Conservation (phyloP, 1,284 basidiomycete genomes). For the Sporisorium scitamineum region DNA sequence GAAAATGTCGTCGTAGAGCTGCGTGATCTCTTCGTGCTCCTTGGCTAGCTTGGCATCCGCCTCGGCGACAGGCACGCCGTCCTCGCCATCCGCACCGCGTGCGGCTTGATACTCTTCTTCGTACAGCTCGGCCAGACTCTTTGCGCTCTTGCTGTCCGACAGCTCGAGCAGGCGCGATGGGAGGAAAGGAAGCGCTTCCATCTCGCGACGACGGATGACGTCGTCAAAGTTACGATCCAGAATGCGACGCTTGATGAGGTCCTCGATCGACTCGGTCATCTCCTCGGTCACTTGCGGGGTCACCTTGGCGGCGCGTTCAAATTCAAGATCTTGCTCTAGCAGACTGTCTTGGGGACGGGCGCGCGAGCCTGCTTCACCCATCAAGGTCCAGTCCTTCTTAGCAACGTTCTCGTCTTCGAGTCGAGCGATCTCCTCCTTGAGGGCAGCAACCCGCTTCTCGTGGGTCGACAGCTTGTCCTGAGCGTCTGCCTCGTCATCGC, state of each 20-base stretch:
- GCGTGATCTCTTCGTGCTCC: constrained; percentile 87
- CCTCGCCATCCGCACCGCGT: constrained; percentile 69
- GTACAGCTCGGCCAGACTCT: constrained; percentile 95
- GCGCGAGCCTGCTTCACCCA: constrained; percentile 87
- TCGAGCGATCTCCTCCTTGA: constrained; percentile 73
- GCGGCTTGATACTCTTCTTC: constrained; percentile 88
- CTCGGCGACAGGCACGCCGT: constrained; percentile 75
- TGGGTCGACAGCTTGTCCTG: constrained; percentile 71
- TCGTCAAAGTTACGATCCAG: constrained; percentile 89
- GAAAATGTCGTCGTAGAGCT: constrained; percentile 85
- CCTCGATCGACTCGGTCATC: constrained; percentile 83
- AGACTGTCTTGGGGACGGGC: constrained; percentile 90
- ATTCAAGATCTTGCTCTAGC: constrained; percentile 93
- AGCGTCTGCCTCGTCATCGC: constrained; percentile 70
- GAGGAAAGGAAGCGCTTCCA: constrained; percentile 81
- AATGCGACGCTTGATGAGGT: constrained; percentile 90
- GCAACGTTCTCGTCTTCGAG: constrained; percentile 74
- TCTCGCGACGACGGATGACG: constrained; percentile 81
- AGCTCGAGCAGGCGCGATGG: constrained; percentile 90
- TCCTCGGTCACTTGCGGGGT: constrained; percentile 93
- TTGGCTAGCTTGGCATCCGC: constrained; percentile 88
- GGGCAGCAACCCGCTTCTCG: constrained; percentile 72
- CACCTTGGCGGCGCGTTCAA: constrained; percentile 86
- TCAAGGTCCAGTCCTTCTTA: constrained; percentile 86
- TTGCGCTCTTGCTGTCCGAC: constrained; percentile 77